Evolutionary conservation across 768 basidiomycete species (phyloP).

Genomic region (Coprinopsis strossmayeri): DNA sequence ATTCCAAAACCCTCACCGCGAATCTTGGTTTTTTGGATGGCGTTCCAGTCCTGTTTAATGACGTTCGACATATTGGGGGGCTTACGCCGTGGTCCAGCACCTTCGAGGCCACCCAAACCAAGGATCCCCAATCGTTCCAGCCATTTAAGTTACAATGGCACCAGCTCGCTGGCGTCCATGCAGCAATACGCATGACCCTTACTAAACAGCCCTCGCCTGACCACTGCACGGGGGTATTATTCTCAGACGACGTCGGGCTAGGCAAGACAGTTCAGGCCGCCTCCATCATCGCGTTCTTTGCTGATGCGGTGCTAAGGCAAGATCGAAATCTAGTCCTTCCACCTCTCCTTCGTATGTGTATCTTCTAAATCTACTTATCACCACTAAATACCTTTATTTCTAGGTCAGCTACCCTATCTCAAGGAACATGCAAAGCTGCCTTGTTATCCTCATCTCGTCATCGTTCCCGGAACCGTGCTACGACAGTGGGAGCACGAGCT

Average conservation of each 20-base stretch:
- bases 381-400: neutral
- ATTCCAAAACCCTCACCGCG: neutral
- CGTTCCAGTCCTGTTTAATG: slow-evolving; percentile 13
- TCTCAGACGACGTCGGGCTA: slow-evolving; percentile 23
- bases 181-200: slow-evolving; percentile 13
- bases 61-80: slow-evolving; percentile 1
- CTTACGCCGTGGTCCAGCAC: slow-evolving; percentile 9
- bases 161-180: slow-evolving; percentile 16
- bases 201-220: neutral
- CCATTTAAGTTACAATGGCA: slow-evolving; percentile 17
- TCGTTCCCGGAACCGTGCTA: slow-evolving; percentile 19
- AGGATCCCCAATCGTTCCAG: neutral
- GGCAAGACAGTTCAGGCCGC: slow-evolving; percentile 23
- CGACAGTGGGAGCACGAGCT: slow-evolving; percentile 20
- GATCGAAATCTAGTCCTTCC: slow-evolving; percentile 5
- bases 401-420: neutral
- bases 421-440: neutral
- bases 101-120: neutral
- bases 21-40: slow-evolving; percentile 9
- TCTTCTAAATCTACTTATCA: neutral
- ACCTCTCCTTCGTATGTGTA: neutral
- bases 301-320: neutral
- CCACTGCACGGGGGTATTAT: slow-evolving; percentile 12
- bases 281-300: slow-evolving; percentile 16
- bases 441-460: slow-evolving; percentile 14